Percentiles rank a stretch among this genome's conserved stretches.
Evolutionary conservation across 768 basidiomycete species (phyloP).

Genomic region (Termitomyces sp.): DNA sequence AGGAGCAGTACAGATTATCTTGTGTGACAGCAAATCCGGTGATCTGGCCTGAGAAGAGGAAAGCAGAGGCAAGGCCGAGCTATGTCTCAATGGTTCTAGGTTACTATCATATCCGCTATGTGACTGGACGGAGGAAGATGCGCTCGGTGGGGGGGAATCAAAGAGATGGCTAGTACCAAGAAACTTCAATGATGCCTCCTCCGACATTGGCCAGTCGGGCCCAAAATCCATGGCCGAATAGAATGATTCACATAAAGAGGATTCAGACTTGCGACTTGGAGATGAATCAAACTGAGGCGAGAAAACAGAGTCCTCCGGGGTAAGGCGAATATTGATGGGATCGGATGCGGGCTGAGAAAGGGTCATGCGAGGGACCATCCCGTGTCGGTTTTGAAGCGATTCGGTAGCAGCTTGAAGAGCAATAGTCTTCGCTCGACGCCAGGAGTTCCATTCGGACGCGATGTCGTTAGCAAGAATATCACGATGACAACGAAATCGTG

Average conservation of each 20-base stretch:
- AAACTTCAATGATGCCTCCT: constrained; percentile 30
- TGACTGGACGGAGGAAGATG: constrained; percentile 26
- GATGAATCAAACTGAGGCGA: constrained; percentile 16
- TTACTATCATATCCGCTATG: constrained; percentile 19
- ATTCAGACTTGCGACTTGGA: constrained; percentile 34
- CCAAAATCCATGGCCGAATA: constrained; percentile 61
- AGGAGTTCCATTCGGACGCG: constrained; percentile 60
- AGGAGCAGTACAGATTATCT: constrained; percentile 38
- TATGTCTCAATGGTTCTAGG: constrained; percentile 2
- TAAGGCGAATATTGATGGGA: not conserved
- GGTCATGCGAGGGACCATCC: constrained; percentile 32
- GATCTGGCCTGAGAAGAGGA: constrained; percentile 4
- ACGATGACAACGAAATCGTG: constrained; percentile 69
- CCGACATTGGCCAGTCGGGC: constrained; percentile 41
- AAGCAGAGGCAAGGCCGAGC: constrained; percentile 1
- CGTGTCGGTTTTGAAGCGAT: constrained; percentile 44
- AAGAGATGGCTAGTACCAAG: constrained; percentile 23
- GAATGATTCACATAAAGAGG: constrained; percentile 53
- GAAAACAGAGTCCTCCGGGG: not conserved
- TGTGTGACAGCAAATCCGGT: constrained; percentile 27
- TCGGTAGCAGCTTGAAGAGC: constrained; percentile 72
- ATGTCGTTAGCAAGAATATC: constrained; percentile 73
- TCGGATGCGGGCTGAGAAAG: constrained; percentile 26
- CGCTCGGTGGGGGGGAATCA: constrained; percentile 31
- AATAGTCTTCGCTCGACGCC: constrained; percentile 60